Conservation (phyloP, 2,329 filamentous ascomycete genomes). For the Xenosphaeropsis pyriputrescens region DNA sequence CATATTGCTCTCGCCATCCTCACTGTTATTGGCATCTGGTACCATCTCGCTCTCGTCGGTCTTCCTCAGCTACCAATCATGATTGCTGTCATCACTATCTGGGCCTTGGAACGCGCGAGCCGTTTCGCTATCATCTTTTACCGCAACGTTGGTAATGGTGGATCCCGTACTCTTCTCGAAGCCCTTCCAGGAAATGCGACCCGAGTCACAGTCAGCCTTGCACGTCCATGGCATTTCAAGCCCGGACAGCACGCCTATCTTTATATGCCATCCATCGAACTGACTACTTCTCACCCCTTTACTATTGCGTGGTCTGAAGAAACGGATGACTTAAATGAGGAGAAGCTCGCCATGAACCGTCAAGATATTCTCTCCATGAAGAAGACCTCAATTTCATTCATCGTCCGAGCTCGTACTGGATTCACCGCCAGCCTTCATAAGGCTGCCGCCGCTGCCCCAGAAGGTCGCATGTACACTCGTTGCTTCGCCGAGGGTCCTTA, state of each 20-base stretch:
- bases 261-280: constrained; percentile 58
- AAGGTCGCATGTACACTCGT: constrained; percentile 44
- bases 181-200: constrained; percentile 63
- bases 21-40: constrained; percentile 49
- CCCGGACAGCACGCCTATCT: constrained; percentile 70
- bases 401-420: constrained; percentile 60
- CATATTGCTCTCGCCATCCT: constrained; percentile 51
- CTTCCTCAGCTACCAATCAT: constrained; percentile 43
- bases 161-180: constrained; percentile 56
- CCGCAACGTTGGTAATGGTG: constrained; percentile 51
- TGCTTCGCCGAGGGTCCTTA: constrained; percentile 68
- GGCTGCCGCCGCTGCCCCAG: constrained; percentile 44
- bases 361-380: constrained; percentile 42
- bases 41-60: constrained; percentile 42
- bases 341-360: constrained; percentile 43
- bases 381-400: constrained; percentile 54
- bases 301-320: constrained; percentile 68
- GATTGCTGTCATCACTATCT: constrained; percentile 48
- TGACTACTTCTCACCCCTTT: constrained; percentile 68
- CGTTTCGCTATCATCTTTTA: constrained; percentile 47
- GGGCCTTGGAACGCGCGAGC: constrained; percentile 46
- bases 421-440: constrained; percentile 59
- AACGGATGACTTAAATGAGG: constrained; percentile 30
- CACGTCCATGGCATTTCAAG: constrained; percentile 61
- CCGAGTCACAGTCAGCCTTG: constrained; percentile 59